Percentiles rank a stretch among this genome's conserved stretches.
phyloP scores from a whole-genome alignment of 768 basidiomycete species.

The Leccinum obscurum region DNA sequence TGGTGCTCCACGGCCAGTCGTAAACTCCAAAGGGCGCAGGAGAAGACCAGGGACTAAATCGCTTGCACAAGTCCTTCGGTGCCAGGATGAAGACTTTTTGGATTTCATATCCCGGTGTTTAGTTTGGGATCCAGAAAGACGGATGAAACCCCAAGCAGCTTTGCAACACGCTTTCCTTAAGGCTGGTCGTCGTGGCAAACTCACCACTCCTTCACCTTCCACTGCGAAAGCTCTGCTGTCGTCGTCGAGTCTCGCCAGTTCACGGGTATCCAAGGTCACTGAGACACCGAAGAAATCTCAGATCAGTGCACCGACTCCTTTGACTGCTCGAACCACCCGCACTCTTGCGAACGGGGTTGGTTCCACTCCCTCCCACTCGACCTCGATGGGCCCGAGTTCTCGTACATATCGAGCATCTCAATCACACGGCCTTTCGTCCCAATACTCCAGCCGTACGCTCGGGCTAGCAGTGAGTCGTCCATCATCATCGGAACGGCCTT shows the following conservation, averaged over 20 bases:
- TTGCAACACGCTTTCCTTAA: constrained; percentile 89
- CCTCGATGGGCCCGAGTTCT: constrained; percentile 59
- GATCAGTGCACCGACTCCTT: constrained; percentile 85
- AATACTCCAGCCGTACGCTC: constrained; percentile 74
- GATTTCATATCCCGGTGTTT: constrained; percentile 97
- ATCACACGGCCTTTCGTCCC: constrained; percentile 66
- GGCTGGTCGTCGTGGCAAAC: constrained; percentile 57
- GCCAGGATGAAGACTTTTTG: constrained; percentile 92
- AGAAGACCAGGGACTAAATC: constrained; percentile 91
- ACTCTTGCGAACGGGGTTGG: constrained; percentile 49
- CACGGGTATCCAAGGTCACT: constrained; percentile 54
- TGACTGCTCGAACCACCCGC: constrained; percentile 74
- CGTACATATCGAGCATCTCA: constrained; percentile 70
- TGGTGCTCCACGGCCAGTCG: constrained; percentile 88
- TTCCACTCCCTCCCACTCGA: constrained; percentile 59
- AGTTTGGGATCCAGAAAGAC: constrained; percentile 96
- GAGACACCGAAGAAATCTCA: constrained; percentile 87
- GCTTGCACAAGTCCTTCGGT: constrained; percentile 83
- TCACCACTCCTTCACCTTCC: constrained; percentile 41
- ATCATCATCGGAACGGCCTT: constrained; percentile 36
- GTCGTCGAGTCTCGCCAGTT: constrained; percentile 52
- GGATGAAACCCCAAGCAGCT: constrained; percentile 91
- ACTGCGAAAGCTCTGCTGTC: constrained; percentile 58
- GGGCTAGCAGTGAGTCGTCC: constrained; percentile 62
- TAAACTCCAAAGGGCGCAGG: constrained; percentile 95